Evolutionary conservation across 805 yeast genomes (phyloP).

Genomic region (Scheffersomyces ergatensis): DNA sequence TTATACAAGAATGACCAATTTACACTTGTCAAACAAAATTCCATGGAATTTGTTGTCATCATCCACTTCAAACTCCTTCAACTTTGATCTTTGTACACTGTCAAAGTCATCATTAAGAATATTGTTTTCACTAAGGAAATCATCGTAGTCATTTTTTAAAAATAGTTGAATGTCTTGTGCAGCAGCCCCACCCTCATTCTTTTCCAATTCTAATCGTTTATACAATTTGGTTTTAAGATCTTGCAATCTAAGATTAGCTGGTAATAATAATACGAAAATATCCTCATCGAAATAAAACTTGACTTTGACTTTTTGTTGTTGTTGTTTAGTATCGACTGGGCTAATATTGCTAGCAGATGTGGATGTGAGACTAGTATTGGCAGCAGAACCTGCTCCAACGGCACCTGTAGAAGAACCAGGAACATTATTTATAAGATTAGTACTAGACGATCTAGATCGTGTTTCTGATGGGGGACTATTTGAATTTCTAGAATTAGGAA

Average conservation of each 20-base stretch:
- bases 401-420: conserved; percentile 7
- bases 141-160: conserved; percentile 42
- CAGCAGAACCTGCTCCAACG: not conserved
- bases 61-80: conserved; percentile 35
- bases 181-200: conserved; percentile 7
- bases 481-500: conserved; percentile 5
- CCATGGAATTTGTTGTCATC: conserved; percentile 39
- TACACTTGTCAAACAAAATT: conserved; percentile 41
- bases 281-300: conserved; percentile 80
- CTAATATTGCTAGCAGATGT: too few relatives aligned
- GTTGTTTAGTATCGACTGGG: conserved; percentile 20
- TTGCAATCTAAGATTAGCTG: conserved; percentile 43
- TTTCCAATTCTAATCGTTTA: conserved; percentile 46
- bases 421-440: conserved; percentile 10
- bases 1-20: conserved; percentile 29
- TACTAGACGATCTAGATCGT: conserved; percentile 17
- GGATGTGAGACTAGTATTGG: too few relatives aligned
- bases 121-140: conserved; percentile 29
- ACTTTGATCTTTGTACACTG: conserved; percentile 21
- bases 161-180: conserved; percentile 27
- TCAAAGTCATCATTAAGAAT: conserved; percentile 24
- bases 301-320: conserved; percentile 48
- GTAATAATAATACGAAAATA: conserved; percentile 68
- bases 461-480: conserved; percentile 23
- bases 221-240: conserved; percentile 52